Evolutionary conservation across 176 grass and related monocot genomes (phyloP).

Genomic region (Coix lacrymajobi): DNA sequence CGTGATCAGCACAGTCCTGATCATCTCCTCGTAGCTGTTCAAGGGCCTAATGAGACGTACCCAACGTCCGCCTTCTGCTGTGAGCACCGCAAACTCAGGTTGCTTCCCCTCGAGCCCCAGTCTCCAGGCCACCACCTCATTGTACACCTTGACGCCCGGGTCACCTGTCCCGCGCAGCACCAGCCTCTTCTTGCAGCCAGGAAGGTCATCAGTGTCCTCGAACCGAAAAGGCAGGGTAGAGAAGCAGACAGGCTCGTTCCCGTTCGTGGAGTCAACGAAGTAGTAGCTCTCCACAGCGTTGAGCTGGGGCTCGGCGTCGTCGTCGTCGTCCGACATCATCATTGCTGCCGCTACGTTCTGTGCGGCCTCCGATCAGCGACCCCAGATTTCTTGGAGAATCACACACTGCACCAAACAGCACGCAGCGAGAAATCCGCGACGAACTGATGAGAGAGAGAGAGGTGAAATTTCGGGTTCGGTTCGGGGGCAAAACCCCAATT

Average conservation of each 20-base stretch:
- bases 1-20: slow-evolving; percentile 54
- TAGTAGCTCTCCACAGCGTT: slow-evolving; percentile 34
- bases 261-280: slow-evolving; percentile 25
- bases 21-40: slow-evolving; percentile 32
- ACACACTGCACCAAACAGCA: not conserved
- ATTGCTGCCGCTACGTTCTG: not conserved
- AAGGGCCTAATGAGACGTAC: slow-evolving; percentile 52
- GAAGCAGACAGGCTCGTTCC: slow-evolving; percentile 31
- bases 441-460: not conserved
- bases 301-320: slow-evolving; percentile 35
- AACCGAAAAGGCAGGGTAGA: slow-evolving; percentile 31
- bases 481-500: not conserved
- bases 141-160: slow-evolving; percentile 29
- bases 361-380: not conserved
- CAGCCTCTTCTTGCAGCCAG: slow-evolving; percentile 1
- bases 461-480: not conserved
- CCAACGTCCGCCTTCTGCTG: slow-evolving; percentile 37
- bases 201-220: not conserved
- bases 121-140: slow-evolving; percentile 61
- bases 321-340: slow-evolving; percentile 42
- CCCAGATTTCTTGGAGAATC: not conserved
- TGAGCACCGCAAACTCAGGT: slow-evolving; percentile 38
- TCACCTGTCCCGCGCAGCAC: slow-evolving; percentile 36
- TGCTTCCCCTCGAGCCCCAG: slow-evolving; percentile 33
- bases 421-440: not conserved